phyloP scores from a whole-genome alignment of 2,329 filamentous ascomycete genomes.

The Cercospora sesami region DNA sequence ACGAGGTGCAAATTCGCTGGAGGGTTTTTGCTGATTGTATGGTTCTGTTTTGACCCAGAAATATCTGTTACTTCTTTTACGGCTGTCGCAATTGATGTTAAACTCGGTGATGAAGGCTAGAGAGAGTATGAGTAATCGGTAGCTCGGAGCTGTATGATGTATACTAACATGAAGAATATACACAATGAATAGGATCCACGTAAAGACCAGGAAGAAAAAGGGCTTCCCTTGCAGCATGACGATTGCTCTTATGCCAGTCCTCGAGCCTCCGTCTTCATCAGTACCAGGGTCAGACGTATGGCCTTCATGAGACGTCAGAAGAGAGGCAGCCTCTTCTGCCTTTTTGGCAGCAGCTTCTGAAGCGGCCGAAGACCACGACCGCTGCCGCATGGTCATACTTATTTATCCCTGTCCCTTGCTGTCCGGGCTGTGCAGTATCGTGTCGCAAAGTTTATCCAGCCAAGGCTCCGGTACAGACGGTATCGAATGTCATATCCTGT shows the following conservation, averaged over 20 bases:
- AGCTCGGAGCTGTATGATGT: not conserved
- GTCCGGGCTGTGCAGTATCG: not conserved
- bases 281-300: not conserved
- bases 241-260: conserved; percentile 16
- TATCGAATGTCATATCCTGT: not conserved
- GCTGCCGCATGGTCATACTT: conserved; percentile 15
- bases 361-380: conserved; percentile 17
- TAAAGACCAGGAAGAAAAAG: conserved; percentile 15
- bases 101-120: conserved; percentile 2
- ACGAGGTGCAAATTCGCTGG: conserved; percentile 32
- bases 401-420: not conserved
- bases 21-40: conserved; percentile 10
- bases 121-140: not conserved
- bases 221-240: conserved; percentile 16
- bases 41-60: conserved; percentile 9
- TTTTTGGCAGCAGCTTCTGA: conserved; percentile 8
- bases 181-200: conserved; percentile 16
- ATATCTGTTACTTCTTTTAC: not conserved
- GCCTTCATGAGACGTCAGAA: conserved; percentile 1
- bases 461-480: not conserved
- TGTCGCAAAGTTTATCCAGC: not conserved
- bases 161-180: conserved; percentile 18
- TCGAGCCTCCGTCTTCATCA: not conserved
- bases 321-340: not conserved
- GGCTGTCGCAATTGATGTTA: conserved; percentile 1